Conservation (phyloP, 208 protist species). For the Leptomonas seymouri region DNA sequence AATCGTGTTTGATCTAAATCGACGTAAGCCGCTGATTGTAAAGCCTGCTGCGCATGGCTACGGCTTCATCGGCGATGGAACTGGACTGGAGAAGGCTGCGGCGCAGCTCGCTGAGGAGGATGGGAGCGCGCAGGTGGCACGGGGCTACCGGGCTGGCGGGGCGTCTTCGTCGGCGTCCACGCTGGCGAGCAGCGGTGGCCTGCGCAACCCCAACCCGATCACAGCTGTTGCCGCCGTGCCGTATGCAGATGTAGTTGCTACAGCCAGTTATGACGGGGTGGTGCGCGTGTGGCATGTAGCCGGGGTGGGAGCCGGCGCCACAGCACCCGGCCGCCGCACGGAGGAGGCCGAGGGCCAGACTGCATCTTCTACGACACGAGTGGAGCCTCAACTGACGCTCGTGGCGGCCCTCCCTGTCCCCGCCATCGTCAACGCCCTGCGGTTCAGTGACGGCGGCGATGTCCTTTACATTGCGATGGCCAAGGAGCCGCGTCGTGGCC, state of each 20-base stretch:
- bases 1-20: slow-evolving; percentile 85
- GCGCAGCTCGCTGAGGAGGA: slow-evolving; percentile 34
- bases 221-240: slow-evolving; percentile 82
- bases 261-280: slow-evolving; percentile 87
- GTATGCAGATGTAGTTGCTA: slow-evolving; percentile 82
- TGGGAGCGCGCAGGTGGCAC: slow-evolving; percentile 2
- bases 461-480: slow-evolving; percentile 59
- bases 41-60: slow-evolving; percentile 75
- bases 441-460: slow-evolving; percentile 57
- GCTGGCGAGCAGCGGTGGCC: background rate
- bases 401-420: slow-evolving; percentile 71
- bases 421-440: slow-evolving; percentile 78
- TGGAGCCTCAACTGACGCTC: slow-evolving; percentile 41
- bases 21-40: slow-evolving; percentile 68
- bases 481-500: slow-evolving; percentile 84
- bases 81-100: slow-evolving; percentile 79
- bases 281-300: slow-evolving; percentile 82
- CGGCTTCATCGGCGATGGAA: slow-evolving; percentile 84
- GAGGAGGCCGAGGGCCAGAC: background rate
- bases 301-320: slow-evolving; percentile 27
- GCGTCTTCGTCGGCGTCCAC: slow-evolving; percentile 4
- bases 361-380: background rate
- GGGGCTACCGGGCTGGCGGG: background rate
- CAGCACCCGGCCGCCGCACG: slow-evolving; percentile 23
- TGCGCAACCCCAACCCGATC: slow-evolving; percentile 79